A percentile compares a stretch with the other conserved stretches of the same genome.
phyloP scores from a whole-genome alignment of 805 yeast species.

The Starmerella apicola region DNA sequence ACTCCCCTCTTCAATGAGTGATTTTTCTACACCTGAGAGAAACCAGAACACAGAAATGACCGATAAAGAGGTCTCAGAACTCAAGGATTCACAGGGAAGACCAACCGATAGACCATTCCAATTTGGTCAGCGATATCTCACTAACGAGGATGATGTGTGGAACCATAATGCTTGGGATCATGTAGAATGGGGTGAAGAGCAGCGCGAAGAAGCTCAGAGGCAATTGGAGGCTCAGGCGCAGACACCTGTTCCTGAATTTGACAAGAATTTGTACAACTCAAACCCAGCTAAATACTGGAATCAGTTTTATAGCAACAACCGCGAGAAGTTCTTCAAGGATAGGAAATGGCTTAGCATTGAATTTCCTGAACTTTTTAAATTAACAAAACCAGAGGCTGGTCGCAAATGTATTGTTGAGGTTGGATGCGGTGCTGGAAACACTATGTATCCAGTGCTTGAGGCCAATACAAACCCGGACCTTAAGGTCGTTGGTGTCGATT shows the following conservation, averaged over 20 bases:
- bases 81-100: too few species aligned
- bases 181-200: constrained; percentile 95
- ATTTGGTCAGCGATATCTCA: constrained; percentile 75
- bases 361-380: constrained; percentile 72
- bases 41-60: too few species aligned
- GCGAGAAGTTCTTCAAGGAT: constrained; percentile 90
- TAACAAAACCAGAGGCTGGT: constrained; percentile 62
- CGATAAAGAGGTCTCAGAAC: too few species aligned
- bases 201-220: constrained; percentile 57
- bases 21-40: too few species aligned
- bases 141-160: constrained; percentile 65
- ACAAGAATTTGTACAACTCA: constrained; percentile 58
- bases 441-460: constrained; percentile 76
- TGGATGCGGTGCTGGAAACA: constrained; percentile 98
- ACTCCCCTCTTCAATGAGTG: too few species aligned
- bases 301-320: constrained; percentile 77
- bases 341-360: constrained; percentile 93
- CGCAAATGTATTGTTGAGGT: constrained; percentile 69
- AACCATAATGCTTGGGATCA: constrained; percentile 93
- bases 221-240: constrained; percentile 64
- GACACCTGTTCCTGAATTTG: constrained; percentile 78
- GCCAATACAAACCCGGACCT: constrained; percentile 73
- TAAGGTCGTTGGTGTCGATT: constrained; percentile 74
- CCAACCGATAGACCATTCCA: constrained; percentile 81
- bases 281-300: constrained; percentile 96